These are phyloP conservation scores for Suillus fuscotomentosus DNA, from an alignment of 768 basidiomycete genomes.

Conservation along the genomic window DNA sequence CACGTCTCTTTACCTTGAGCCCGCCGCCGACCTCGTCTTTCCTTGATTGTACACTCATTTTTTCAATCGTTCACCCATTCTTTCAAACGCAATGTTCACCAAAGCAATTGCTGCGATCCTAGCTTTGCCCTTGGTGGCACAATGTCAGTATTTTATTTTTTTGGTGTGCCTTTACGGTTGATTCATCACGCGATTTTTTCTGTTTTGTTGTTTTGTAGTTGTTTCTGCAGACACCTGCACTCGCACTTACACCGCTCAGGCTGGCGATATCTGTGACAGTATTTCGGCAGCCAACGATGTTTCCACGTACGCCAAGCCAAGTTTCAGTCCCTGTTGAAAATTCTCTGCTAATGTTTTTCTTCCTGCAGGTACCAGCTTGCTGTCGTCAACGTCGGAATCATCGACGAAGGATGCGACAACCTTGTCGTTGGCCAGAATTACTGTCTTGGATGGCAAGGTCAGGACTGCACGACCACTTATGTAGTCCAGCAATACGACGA, in stretches of 20 bases:
- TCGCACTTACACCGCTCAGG: slow-evolving; percentile 58
- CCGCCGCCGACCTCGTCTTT: slow-evolving; percentile 9
- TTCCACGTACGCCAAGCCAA: slow-evolving; percentile 47
- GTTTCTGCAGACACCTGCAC: slow-evolving; percentile 41
- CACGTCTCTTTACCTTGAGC: neutral
- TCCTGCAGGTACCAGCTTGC: slow-evolving; percentile 69
- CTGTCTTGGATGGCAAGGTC: slow-evolving; percentile 59
- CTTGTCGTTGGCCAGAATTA: slow-evolving; percentile 46
- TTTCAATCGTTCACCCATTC: slow-evolving; percentile 13
- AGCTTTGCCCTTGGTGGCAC: slow-evolving; percentile 46
- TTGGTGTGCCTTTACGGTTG: neutral
- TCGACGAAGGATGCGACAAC: slow-evolving; percentile 59
- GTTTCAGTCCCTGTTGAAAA: slow-evolving; percentile 19
- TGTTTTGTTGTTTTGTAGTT: slow-evolving; percentile 15
- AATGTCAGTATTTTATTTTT: slow-evolving; percentile 31
- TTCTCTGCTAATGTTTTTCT: neutral
- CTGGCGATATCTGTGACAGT: slow-evolving; percentile 66
- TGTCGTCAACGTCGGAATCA: slow-evolving; percentile 48
- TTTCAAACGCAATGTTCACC: slow-evolving; percentile 34
- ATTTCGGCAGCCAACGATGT: slow-evolving; percentile 65
- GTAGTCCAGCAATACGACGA: slow-evolving; percentile 54
- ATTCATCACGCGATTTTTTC: neutral
- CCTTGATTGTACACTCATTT: slow-evolving; percentile 16
- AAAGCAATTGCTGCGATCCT: slow-evolving; percentile 38
- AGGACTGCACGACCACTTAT: slow-evolving; percentile 66